These are phyloP conservation scores for Gentiana dahurica DNA, from an alignment of 257 asterid genomes.

Conservation along the genomic window DNA sequence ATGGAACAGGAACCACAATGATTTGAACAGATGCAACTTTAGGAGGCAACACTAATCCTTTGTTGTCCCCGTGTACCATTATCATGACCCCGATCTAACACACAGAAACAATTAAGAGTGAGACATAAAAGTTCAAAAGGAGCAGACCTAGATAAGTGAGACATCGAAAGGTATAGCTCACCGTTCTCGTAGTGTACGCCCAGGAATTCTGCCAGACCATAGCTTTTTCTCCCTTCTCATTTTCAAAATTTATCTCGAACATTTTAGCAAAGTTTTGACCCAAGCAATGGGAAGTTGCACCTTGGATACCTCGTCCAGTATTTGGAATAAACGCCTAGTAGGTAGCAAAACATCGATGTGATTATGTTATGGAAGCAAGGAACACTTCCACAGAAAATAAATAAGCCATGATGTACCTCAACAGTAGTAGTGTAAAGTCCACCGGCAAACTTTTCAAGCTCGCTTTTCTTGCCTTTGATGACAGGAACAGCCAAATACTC, in stretches of 20 bases:
- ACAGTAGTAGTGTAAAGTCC: conserved; percentile 91
- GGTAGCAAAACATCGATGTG: conserved; percentile 6
- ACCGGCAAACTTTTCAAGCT: conserved; percentile 94
- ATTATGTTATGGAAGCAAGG: neutral
- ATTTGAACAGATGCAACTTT: conserved; percentile 83
- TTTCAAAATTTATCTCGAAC: conserved; percentile 85
- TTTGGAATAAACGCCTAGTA: conserved; percentile 86
- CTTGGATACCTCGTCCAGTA: conserved; percentile 97
- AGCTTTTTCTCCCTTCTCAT: conserved; percentile 84
- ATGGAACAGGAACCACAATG: conserved; percentile 85
- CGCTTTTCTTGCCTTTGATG: conserved; percentile 81
- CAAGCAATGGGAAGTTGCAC: conserved; percentile 97
- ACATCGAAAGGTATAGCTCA: conserved; percentile 11
- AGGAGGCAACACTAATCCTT: conserved; percentile 94
- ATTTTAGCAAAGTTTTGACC: conserved; percentile 94
- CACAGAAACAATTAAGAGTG: conserved; percentile 5
- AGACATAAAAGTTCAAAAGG: neutral
- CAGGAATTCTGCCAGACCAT: conserved; percentile 99
- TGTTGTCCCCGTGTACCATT: conserved; percentile 95
- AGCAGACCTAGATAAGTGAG: neutral
- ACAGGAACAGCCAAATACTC: conserved; percentile 88
- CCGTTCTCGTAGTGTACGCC: conserved; percentile 95
- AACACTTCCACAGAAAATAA: too few species aligned
- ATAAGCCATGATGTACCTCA: conserved; percentile 38
- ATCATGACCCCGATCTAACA: conserved; percentile 95